Conservation (phyloP, 768 basidiomycete species). For the Pulveroboletus ravenelii region DNA sequence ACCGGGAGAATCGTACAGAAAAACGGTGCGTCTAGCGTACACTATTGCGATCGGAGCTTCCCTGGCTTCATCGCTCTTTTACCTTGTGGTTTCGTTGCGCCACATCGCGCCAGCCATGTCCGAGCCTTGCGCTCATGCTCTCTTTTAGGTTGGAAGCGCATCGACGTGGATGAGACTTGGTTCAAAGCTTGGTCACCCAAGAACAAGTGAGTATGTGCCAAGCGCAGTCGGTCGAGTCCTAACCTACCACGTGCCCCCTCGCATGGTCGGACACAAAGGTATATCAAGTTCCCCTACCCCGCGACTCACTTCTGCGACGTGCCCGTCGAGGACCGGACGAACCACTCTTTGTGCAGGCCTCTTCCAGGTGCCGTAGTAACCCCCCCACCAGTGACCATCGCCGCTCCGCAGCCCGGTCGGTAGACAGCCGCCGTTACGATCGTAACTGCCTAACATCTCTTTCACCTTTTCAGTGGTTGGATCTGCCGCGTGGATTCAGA, state of each 20-base stretch:
- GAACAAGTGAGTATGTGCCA: constrained; percentile 20
- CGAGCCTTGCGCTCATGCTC: neutral
- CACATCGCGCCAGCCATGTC: neutral
- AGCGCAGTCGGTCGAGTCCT: neutral
- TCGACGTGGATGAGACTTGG: constrained; percentile 41
- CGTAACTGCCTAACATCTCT: constrained; percentile 4
- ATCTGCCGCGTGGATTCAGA: constrained; percentile 21
- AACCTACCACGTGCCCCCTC: neutral
- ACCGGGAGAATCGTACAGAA: constrained; percentile 42
- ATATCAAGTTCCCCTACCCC: constrained; percentile 40
- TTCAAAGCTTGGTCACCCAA: constrained; percentile 30
- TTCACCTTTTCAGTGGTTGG: constrained; percentile 23
- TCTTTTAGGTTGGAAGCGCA: constrained; percentile 43
- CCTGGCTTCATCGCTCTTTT: neutral
- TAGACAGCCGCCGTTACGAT: neutral
- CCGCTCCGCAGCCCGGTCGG: constrained; percentile 31
- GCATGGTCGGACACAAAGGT: constrained; percentile 13
- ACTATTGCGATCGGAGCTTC: neutral
- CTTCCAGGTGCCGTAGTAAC: constrained; percentile 34
- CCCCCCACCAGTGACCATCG: constrained; percentile 19
- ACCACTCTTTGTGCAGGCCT: constrained; percentile 38
- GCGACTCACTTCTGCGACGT: constrained; percentile 33
- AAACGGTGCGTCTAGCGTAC: constrained; percentile 31
- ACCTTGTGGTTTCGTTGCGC: neutral
- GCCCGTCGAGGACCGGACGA: constrained; percentile 38